phyloP scores from a whole-genome alignment of 495 filamentous ascomycete genomes.

The Xylaria longipes region DNA sequence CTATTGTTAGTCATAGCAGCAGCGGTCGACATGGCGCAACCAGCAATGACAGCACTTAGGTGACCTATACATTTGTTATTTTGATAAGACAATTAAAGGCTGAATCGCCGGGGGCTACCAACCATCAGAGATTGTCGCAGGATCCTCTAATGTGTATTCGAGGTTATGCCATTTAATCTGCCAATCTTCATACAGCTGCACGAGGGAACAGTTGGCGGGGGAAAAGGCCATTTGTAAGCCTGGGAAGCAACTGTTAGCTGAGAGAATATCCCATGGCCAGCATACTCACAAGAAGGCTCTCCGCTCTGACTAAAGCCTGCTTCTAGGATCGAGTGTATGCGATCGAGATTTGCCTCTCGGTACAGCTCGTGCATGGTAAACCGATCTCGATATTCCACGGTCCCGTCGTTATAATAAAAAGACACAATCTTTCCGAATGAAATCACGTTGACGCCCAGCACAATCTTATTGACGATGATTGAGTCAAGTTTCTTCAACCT shows the following conservation, averaged over 20 bases:
- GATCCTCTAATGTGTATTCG: conserved; percentile 57
- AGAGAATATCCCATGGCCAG: not conserved
- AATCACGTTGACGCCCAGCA: conserved; percentile 70
- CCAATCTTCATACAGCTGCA: conserved; percentile 68
- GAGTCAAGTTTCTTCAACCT: conserved; percentile 71
- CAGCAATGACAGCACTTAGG: conserved; percentile 61
- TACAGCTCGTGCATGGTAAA: conserved; percentile 69
- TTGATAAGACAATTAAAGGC: not conserved
- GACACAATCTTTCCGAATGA: conserved; percentile 72
- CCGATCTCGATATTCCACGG: conserved; percentile 77
- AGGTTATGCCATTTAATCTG: conserved; percentile 68
- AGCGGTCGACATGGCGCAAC: conserved; percentile 66
- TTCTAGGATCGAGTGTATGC: conserved; percentile 51
- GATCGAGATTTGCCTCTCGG: conserved; percentile 64
- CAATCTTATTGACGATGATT: conserved; percentile 66
- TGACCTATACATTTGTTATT: conserved; percentile 45
- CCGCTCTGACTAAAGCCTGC: conserved; percentile 32
- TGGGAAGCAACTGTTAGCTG: conserved; percentile 39
- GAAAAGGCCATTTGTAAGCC: conserved; percentile 74
- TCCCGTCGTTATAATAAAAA: conserved; percentile 76
- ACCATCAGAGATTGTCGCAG: conserved; percentile 50
- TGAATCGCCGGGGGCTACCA: conserved; percentile 28
- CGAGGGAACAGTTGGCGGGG: conserved; percentile 73
- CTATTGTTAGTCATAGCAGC: conserved; percentile 44
- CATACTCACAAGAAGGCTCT: conserved; percentile 35